Evolutionary conservation across 768 basidiomycete genomes (phyloP).

Genomic region (Lyophyllum atratum): DNA sequence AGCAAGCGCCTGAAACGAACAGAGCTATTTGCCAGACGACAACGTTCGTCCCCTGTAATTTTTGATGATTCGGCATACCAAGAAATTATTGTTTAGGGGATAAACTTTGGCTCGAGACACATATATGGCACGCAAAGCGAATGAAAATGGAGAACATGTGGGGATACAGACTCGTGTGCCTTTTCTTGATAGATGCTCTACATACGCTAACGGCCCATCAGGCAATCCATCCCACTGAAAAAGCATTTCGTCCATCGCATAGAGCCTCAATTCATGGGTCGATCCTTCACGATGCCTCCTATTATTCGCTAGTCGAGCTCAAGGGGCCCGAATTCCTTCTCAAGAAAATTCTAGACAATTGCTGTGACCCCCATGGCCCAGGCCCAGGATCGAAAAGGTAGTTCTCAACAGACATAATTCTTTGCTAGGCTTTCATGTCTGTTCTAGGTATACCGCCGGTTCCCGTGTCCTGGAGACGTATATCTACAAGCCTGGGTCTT

Average conservation of each 20-base stretch:
- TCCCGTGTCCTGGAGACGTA: constrained; percentile 66
- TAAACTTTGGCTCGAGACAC: constrained; percentile 94
- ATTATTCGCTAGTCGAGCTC: constrained; percentile 75
- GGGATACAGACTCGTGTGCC: constrained; percentile 82
- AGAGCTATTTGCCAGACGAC: constrained; percentile 66
- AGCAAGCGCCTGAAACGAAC: constrained; percentile 57
- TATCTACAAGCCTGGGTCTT: constrained; percentile 61
- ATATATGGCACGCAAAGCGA: constrained; percentile 96
- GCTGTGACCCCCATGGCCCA: constrained; percentile 66
- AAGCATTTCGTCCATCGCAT: constrained; percentile 89
- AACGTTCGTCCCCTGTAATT: constrained; percentile 49
- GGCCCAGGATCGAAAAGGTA: constrained; percentile 66
- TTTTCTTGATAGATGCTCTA: not conserved
- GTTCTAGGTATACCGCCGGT: constrained; percentile 62
- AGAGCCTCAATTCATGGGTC: constrained; percentile 84
- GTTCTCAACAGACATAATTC: not conserved
- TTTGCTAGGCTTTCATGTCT: not conserved
- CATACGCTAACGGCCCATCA: constrained; percentile 26
- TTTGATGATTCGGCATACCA: not conserved
- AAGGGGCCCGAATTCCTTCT: constrained; percentile 62
- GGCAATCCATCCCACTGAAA: constrained; percentile 89
- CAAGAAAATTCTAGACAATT: constrained; percentile 47
- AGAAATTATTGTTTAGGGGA: constrained; percentile 48
- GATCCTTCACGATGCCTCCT: constrained; percentile 90
- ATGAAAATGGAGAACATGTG: constrained; percentile 94